Conservation (phyloP, 768 basidiomycete genomes). For the Dioszegia aurantiaca region DNA sequence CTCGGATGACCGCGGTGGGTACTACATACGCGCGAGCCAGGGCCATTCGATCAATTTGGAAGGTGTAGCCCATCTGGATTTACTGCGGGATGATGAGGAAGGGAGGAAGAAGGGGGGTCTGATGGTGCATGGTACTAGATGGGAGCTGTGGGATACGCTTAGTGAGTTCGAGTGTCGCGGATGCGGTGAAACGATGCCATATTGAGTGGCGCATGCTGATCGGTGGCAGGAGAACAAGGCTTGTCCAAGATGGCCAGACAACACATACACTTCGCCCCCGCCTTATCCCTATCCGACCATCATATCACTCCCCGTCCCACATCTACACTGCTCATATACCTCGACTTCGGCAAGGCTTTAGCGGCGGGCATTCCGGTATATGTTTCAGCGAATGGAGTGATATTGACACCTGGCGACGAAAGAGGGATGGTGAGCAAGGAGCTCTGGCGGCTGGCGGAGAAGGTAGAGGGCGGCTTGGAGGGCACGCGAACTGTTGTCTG, state of each 20-base stretch:
- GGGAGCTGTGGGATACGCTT: slow-evolving; percentile 44
- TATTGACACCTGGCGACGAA: slow-evolving; percentile 75
- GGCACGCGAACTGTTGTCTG: slow-evolving; percentile 22
- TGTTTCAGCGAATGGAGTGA: slow-evolving; percentile 80
- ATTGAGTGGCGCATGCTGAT: background rate
- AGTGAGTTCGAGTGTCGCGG: slow-evolving; percentile 36
- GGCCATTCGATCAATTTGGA: slow-evolving; percentile 49
- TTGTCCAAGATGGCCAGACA: slow-evolving; percentile 82
- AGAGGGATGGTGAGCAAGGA: slow-evolving; percentile 62
- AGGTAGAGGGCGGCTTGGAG: slow-evolving; percentile 21
- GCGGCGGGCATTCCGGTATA: slow-evolving; percentile 58
- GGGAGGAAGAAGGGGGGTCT: slow-evolving; percentile 61
- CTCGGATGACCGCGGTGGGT: slow-evolving; percentile 27
- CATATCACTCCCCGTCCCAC: slow-evolving; percentile 68
- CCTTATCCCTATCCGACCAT: slow-evolving; percentile 55
- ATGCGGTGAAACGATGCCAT: too few species aligned
- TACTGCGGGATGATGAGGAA: slow-evolving; percentile 55
- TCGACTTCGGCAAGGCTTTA: slow-evolving; percentile 63
- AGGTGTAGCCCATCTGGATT: slow-evolving; percentile 38
- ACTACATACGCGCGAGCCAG: slow-evolving; percentile 50
- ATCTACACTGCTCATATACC: slow-evolving; percentile 75
- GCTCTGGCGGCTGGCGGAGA: slow-evolving; percentile 70
- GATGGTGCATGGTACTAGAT: slow-evolving; percentile 49
- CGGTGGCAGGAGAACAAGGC: slow-evolving; percentile 61
- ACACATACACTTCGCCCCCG: slow-evolving; percentile 89